Evolutionary conservation across 1,139 yeast species (phyloP).

Genomic region (Entelexis paramagnoliae): DNA sequence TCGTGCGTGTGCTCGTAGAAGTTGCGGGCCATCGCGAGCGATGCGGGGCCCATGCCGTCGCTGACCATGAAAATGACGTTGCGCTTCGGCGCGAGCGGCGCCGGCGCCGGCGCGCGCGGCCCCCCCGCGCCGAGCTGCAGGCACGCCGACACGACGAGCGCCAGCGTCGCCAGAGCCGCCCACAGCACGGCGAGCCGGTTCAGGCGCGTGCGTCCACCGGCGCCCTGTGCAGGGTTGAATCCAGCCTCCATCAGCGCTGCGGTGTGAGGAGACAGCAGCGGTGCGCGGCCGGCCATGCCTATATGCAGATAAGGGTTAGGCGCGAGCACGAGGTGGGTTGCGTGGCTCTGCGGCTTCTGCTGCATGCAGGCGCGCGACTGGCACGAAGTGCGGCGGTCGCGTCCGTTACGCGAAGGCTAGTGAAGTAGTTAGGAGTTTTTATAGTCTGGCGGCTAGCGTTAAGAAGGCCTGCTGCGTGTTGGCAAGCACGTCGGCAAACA

Average conservation of each 20-base stretch:
- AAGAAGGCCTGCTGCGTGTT: too few relatives aligned
- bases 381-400: too few relatives aligned
- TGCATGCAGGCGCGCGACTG: too few relatives aligned
- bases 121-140: background rate
- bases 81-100: conserved; percentile 30
- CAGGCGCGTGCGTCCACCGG: background rate
- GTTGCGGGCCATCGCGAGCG: conserved; percentile 62
- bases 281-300: too few relatives aligned
- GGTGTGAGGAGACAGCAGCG: background rate
- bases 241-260: background rate
- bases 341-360: too few relatives aligned
- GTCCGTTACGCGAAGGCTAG: too few relatives aligned
- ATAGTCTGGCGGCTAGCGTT: too few relatives aligned
- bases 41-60: conserved; percentile 89
- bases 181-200: conserved; percentile 1
- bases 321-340: too few relatives aligned
- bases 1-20: conserved; percentile 41
- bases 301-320: conserved; percentile 3
- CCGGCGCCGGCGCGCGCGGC: background rate
- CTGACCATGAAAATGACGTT: conserved; percentile 79
- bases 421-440: too few relatives aligned
- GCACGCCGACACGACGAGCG: background rate
- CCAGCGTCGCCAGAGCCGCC: conserved; percentile 11
- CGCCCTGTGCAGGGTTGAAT: conserved; percentile 5
- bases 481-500: too few relatives aligned